phyloP scores from a whole-genome alignment of 2,329 filamentous ascomycete species.

The Proliferodiscus dingleyae region DNA sequence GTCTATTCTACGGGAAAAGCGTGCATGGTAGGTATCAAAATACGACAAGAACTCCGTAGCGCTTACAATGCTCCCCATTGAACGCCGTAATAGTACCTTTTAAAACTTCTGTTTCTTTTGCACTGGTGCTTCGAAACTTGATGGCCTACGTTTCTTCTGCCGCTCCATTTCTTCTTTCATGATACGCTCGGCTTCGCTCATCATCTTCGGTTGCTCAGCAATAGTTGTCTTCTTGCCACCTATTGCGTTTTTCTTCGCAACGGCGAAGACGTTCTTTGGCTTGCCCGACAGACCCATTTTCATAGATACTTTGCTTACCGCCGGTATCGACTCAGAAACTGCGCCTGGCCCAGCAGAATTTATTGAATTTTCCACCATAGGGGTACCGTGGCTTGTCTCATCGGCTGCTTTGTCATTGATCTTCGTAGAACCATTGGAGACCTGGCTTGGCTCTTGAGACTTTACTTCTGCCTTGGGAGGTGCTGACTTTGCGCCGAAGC shows the following conservation, averaged over 20 bases:
- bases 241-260: slow-evolving; percentile 65
- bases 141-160: slow-evolving; percentile 53
- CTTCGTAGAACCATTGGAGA: too few species aligned
- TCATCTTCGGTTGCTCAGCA: slow-evolving; percentile 67
- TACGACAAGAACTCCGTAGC: slow-evolving; percentile 13
- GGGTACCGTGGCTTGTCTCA: too few species aligned
- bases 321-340: slow-evolving; percentile 13
- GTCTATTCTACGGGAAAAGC: slow-evolving; percentile 5
- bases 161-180: slow-evolving; percentile 81
- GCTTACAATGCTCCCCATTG: slow-evolving; percentile 4
- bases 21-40: slow-evolving; percentile 28
- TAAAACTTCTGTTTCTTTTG: slow-evolving; percentile 52
- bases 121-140: slow-evolving; percentile 42
- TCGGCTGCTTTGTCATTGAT: too few species aligned
- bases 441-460: too few species aligned
- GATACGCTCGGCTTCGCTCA: slow-evolving; percentile 82
- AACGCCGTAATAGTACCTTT: not conserved
- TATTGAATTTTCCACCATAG: not conserved
- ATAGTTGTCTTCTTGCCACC: slow-evolving; percentile 57
- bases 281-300: slow-evolving; percentile 63
- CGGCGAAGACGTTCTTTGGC: slow-evolving; percentile 71
- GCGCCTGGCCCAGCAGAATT: slow-evolving; percentile 9
- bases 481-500: slow-evolving; percentile 47
- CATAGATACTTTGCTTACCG: slow-evolving; percentile 49
- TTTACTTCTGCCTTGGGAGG: slow-evolving; percentile 18